phyloP scores from a whole-genome alignment of 306 rosid genomes.

The Trifolium pratense region DNA sequence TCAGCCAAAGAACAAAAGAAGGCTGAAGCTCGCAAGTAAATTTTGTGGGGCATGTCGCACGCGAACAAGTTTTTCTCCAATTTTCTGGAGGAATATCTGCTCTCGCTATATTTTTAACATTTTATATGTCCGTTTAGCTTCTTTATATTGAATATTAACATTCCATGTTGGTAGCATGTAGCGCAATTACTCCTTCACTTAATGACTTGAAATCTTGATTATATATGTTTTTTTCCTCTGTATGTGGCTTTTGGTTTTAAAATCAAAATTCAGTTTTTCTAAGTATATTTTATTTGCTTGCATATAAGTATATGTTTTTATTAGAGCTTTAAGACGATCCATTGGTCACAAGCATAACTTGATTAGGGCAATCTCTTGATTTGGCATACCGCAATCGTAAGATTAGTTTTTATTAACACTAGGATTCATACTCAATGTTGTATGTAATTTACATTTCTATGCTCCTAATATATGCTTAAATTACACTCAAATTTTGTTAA shows the following conservation, averaged over 20 bases:
- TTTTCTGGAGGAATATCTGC: constrained; percentile 36
- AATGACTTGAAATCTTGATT: constrained; percentile 14
- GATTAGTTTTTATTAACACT: not conserved
- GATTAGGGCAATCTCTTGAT: not conserved
- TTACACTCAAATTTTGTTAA: too few relatives aligned
- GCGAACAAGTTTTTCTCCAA: constrained; percentile 16
- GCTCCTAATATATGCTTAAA: too few relatives aligned
- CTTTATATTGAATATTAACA: constrained; percentile 33
- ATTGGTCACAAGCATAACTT: not conserved
- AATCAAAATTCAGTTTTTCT: not conserved
- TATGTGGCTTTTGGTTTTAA: not conserved
- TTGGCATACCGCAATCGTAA: not conserved
- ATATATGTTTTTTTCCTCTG: not conserved
- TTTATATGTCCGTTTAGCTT: constrained; percentile 22
- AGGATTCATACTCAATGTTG: not conserved
- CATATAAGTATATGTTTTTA: not conserved
- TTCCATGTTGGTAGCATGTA: constrained; percentile 35
- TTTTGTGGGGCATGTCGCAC: constrained; percentile 15
- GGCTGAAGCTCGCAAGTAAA: constrained; percentile 74
- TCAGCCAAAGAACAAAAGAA: constrained; percentile 90
- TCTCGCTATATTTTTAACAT: constrained; percentile 13
- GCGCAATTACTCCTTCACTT: constrained; percentile 29
- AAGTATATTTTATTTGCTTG: not conserved
- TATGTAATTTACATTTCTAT: too few relatives aligned
- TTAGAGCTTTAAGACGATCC: not conserved